These are phyloP conservation scores for Zychaea mexicana DNA, from an alignment of 371 early-diverging fungal genomes.

Conservation along the genomic window DNA sequence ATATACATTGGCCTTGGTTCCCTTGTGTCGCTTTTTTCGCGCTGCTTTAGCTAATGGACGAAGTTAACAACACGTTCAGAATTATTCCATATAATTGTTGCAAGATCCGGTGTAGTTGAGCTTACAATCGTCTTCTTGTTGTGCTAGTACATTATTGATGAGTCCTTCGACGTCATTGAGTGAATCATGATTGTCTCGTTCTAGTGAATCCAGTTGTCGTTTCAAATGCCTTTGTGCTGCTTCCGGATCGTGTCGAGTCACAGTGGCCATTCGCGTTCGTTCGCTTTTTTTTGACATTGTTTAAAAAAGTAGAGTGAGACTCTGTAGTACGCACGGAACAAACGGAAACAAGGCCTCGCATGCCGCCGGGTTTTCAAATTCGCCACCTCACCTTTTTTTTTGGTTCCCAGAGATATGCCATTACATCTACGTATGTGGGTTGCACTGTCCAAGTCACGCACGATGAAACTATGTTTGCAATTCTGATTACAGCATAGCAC, in stretches of 20 bases:
- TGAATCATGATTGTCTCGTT: slow-evolving; percentile 65
- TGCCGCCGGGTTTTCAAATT: too few species aligned
- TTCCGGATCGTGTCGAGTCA: slow-evolving; percentile 33
- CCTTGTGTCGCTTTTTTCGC: slow-evolving; percentile 29
- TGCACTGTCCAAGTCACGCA: too few species aligned
- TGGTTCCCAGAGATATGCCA: too few species aligned
- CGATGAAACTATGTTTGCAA: too few species aligned
- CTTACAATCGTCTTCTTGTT: slow-evolving; percentile 31
- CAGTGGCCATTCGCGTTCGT: background rate
- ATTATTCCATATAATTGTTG: too few species aligned
- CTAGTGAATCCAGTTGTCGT: slow-evolving; percentile 64
- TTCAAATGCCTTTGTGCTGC: slow-evolving; percentile 49
- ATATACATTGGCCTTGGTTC: slow-evolving; percentile 33
- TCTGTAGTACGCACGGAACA: too few species aligned
- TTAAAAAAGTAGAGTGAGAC: background rate
- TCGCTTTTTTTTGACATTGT: background rate
- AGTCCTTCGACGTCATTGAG: slow-evolving; percentile 61
- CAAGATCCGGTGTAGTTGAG: too few species aligned
- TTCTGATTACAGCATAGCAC: too few species aligned
- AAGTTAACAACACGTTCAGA: background rate
- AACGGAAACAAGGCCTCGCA: too few species aligned
- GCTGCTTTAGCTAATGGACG: background rate
- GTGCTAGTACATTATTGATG: slow-evolving; percentile 51
- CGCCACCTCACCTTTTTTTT: too few species aligned
- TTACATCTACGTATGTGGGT: too few species aligned